phyloP scores from a whole-genome alignment of 257 asterid genomes.

The Apocynum venetum region DNA sequence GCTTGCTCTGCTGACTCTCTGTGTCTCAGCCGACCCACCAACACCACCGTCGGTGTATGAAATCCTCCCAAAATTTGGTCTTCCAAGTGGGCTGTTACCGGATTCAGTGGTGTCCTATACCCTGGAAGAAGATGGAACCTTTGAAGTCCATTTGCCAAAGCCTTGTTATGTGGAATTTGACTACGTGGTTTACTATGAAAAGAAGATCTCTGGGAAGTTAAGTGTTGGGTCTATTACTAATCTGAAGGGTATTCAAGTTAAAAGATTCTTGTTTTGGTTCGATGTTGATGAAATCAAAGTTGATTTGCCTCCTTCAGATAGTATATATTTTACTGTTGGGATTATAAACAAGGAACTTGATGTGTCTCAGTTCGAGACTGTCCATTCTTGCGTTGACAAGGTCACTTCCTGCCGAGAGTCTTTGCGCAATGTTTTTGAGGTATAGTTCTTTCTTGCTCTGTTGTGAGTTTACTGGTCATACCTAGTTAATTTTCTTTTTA shows the following conservation, averaged over 20 bases:
- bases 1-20: conserved; percentile 2
- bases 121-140: conserved; percentile 64
- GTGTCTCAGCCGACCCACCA: conserved; percentile 10
- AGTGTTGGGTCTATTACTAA: conserved; percentile 58
- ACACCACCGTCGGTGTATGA: conserved; percentile 57
- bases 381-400: conserved; percentile 67
- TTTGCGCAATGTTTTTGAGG: conserved; percentile 49
- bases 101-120: conserved; percentile 68
- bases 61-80: conserved; percentile 56
- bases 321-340: conserved; percentile 82
- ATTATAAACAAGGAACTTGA: conserved; percentile 79
- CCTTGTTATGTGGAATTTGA: conserved; percentile 77
- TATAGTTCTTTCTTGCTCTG: conserved; percentile 20
- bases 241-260: conserved; percentile 74
- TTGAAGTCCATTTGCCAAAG: conserved; percentile 56
- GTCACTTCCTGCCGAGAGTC: conserved; percentile 29
- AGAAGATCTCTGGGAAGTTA: conserved; percentile 69
- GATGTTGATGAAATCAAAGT: conserved; percentile 81
- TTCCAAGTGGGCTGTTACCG: conserved; percentile 85
- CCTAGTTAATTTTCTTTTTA: background rate
- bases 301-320: conserved; percentile 77
- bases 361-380: conserved; percentile 62
- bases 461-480: background rate
- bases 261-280: conserved; percentile 79
- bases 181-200: conserved; percentile 71